Conservation (phyloP, 352 stramenopile species). For the Peronospora destructor region DNA sequence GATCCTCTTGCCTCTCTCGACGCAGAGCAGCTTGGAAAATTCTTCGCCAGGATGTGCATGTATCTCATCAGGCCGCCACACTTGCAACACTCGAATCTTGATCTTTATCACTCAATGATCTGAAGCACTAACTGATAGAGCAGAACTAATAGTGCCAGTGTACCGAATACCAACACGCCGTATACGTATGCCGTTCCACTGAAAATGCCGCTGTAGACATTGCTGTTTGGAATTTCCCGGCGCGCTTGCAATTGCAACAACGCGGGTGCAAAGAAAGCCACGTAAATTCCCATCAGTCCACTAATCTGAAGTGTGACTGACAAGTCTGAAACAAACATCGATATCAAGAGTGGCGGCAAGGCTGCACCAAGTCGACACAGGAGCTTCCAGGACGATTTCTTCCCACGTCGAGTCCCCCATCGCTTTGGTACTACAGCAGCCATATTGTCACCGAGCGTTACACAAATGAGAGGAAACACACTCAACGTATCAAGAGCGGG, state of each 20-base stretch:
- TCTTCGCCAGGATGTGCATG: not conserved
- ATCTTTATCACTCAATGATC: conserved; percentile 14
- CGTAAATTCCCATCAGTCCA: conserved; percentile 70
- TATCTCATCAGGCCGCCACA: not conserved
- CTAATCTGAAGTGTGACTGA: conserved; percentile 84
- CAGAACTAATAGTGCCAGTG: conserved; percentile 50
- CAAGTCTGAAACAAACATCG: conserved; percentile 78
- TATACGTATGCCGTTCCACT: conserved; percentile 51
- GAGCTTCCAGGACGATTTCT: conserved; percentile 53
- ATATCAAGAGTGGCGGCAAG: conserved; percentile 71
- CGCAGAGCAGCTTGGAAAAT: conserved; percentile 3
- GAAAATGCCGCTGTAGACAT: conserved; percentile 64
- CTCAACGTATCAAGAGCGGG: conserved; percentile 86
- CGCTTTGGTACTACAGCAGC: conserved; percentile 43
- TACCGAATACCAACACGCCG: conserved; percentile 56
- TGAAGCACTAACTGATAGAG: conserved; percentile 55
- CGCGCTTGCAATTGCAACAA: conserved; percentile 55
- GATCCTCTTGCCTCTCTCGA: conserved; percentile 14
- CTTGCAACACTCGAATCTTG: not conserved
- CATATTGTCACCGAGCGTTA: conserved; percentile 89
- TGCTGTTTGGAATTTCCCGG: conserved; percentile 39
- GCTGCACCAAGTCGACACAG: conserved; percentile 72
- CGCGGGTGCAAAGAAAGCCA: conserved; percentile 73
- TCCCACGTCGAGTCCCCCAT: conserved; percentile 33
- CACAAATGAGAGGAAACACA: conserved; percentile 88